Conservation (phyloP, 441 rosid genomes). For the Pelargonium myrrhifolium region DNA sequence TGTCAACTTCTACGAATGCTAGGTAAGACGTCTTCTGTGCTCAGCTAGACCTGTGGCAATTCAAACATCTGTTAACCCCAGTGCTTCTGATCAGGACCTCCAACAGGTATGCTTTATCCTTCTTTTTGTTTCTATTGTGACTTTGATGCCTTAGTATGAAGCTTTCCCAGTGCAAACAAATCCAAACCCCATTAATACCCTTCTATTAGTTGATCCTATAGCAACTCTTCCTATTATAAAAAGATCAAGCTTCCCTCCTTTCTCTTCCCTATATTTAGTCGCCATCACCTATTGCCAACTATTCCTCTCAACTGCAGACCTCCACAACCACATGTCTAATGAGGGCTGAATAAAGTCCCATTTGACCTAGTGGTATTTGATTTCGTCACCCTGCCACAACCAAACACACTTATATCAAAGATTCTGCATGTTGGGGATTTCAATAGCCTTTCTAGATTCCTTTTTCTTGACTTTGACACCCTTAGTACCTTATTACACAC, state of each 20-base stretch:
- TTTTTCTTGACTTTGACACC: background rate
- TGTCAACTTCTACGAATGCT: slow-evolving; percentile 21
- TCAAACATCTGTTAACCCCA: slow-evolving; percentile 74
- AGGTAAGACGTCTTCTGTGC: slow-evolving; percentile 93
- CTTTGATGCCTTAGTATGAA: background rate
- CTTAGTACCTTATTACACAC: background rate
- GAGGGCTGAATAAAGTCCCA: background rate
- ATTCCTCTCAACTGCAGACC: background rate
- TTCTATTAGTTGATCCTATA: background rate
- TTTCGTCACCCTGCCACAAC: background rate
- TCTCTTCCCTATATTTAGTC: background rate
- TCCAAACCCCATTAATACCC: background rate
- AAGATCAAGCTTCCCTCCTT: background rate
- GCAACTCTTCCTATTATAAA: background rate
- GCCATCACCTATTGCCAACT: background rate
- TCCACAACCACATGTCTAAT: background rate
- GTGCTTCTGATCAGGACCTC: slow-evolving; percentile 85
- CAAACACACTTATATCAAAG: too few species aligned
- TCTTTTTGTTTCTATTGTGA: background rate
- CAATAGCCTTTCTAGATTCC: too few species aligned
- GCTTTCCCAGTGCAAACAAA: slow-evolving; percentile 2
- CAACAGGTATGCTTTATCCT: slow-evolving; percentile 62
- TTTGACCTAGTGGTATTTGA: background rate
- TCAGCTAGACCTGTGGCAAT: slow-evolving; percentile 85
- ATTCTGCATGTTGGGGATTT: too few species aligned